phyloP scores from a whole-genome alignment of 441 rosid genomes.

The Dalechampia spathulata region DNA sequence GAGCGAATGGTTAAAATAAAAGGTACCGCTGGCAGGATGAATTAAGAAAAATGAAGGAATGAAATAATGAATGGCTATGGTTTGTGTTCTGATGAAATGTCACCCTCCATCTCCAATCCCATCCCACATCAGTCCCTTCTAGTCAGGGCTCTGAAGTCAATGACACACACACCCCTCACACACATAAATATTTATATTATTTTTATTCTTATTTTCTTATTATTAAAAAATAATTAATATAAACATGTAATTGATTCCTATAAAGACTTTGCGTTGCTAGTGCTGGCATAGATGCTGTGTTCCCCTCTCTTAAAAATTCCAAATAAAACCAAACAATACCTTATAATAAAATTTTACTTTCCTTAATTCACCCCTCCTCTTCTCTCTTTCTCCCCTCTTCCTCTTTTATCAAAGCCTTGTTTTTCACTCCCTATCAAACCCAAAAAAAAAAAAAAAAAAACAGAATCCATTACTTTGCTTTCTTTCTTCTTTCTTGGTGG shows the following conservation, averaged over 20 bases:
- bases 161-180: constrained; percentile 11
- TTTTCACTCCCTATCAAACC: constrained; percentile 6
- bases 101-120: constrained; percentile 31
- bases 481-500: constrained; percentile 2
- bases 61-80: neutral
- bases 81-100: constrained; percentile 15
- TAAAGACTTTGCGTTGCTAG: constrained; percentile 5
- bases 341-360: too few species aligned
- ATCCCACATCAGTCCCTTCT: constrained; percentile 15
- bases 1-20: too few species aligned
- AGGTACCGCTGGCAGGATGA: too few species aligned
- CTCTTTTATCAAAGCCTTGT: constrained; percentile 6
- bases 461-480: neutral
- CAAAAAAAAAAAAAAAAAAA: neutral
- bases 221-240: too few species aligned
- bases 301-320: constrained; percentile 21
- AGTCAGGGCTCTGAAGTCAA: constrained; percentile 43
- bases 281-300: constrained; percentile 22
- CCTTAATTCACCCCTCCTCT: constrained; percentile 13
- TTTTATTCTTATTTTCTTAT: too few species aligned
- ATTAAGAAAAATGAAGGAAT: too few species aligned
- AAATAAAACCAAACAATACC: too few species aligned
- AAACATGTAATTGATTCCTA: constrained; percentile 3
- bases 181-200: too few species aligned
- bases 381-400: neutral